Base-by-base conservation (phyloP, 352 stramenopile genomes). In the Globisporangium cederbergense region DNA sequence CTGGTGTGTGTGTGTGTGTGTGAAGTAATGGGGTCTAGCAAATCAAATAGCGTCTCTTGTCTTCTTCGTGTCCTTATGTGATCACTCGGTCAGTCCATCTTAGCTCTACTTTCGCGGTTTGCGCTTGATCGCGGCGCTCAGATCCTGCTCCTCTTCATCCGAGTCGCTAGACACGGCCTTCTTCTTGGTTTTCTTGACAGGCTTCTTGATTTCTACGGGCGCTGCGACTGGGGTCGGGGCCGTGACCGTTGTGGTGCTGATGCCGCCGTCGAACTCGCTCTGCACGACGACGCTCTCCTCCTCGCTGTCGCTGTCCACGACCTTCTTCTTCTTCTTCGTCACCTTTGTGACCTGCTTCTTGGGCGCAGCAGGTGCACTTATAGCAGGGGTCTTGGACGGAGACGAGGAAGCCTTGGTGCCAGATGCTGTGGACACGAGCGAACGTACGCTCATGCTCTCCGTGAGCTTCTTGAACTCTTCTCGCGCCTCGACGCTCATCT, bases 111-210 rank as follows among this genome's bases (percentile, higher is more conserved):
- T 71, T 30, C 54, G 60, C 11, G 60, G 60, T 64, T 93, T 93
- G 68, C 77, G 79, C 73, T 91, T 94, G 58, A 94, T 79, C 46
- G 86, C 86, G 6, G 81, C 77, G 57, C 74, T 83, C 60, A 94
- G 62, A 62, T 94, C 81, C 59, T 88, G 76, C 28, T 83, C 74
- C 13, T 84, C 73, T 18, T 80, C 71, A 64, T 78, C 68, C 32
- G 86, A 78, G 42, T 77, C 86, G 38, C 71, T 86, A 32, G 72
- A 69, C 34, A 57, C 66, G 34, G 56, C 65, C 51, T 79, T 79
- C 46, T 74, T 73, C 70, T 88, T 75, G 49, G 45, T 73, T 51
- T 60, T 81, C 66, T 84, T 85, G 49, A 74, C 74, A 16, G 57
- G 22, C 18, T 65, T 36, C 14, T 56, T 61, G 28, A 65, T 72